Conservation (phyloP, 2,329 filamentous ascomycete species). For the Drechslerella coelobrocha region DNA sequence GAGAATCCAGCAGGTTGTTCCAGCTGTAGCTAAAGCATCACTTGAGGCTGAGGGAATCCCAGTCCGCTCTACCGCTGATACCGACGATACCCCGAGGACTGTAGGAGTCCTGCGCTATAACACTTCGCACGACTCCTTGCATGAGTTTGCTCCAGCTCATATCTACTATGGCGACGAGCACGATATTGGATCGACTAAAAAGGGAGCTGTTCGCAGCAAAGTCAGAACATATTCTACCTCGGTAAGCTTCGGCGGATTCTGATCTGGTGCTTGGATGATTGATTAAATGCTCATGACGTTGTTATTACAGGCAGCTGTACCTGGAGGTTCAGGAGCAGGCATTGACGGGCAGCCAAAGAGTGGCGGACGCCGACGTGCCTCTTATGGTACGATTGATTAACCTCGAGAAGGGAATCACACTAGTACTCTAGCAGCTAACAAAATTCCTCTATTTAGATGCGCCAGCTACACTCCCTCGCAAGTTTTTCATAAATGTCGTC, state of each 20-base stretch:
- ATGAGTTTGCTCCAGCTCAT: conserved; percentile 46
- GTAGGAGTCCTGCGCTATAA: conserved; percentile 49
- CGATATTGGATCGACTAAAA: conserved; percentile 41
- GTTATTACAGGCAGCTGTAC: conserved; percentile 38
- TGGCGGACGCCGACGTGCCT: conserved; percentile 49
- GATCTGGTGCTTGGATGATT: neutral
- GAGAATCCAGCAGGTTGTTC: conserved; percentile 39
- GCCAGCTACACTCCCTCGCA: conserved; percentile 70
- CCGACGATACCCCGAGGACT: conserved; percentile 23
- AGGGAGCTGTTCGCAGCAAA: conserved; percentile 41
- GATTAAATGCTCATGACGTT: conserved; percentile 1
- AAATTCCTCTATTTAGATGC: conserved; percentile 68
- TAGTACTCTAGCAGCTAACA: neutral
- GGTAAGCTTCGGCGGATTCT: conserved; percentile 25
- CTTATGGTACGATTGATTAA: conserved; percentile 56
- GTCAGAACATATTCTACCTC: conserved; percentile 48
- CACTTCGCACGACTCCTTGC: conserved; percentile 47
- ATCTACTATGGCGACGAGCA: conserved; percentile 49
- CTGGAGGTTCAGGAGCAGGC: conserved; percentile 16
- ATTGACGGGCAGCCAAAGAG: conserved; percentile 42
- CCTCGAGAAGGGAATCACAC: conserved; percentile 5
- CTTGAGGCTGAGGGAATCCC: conserved; percentile 42
- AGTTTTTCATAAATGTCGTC: conserved; percentile 87
- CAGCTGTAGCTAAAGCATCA: conserved; percentile 34
- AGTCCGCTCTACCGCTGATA: conserved; percentile 24